These are phyloP conservation scores for Oryza punctata DNA, from an alignment of 176 grass and related monocot species.

Conservation along the genomic window DNA sequence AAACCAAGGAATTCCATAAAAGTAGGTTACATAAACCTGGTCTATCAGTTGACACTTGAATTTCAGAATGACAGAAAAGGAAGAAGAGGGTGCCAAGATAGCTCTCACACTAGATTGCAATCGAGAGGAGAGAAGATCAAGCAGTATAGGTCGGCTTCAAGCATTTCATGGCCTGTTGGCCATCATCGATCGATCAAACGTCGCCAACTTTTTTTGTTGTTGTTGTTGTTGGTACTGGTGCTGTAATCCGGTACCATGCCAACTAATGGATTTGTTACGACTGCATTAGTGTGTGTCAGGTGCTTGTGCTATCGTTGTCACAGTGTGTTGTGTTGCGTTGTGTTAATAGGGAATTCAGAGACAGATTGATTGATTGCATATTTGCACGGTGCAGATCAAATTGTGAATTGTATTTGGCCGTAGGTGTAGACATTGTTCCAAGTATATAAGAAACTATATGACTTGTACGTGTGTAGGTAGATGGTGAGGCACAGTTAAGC, in stretches of 20 bases:
- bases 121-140: background rate
- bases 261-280: constrained; percentile 3
- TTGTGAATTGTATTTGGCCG: background rate
- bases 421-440: background rate
- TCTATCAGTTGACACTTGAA: background rate
- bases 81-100: background rate
- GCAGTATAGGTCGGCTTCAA: constrained; percentile 4
- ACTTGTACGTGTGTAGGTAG: background rate
- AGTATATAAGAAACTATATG: background rate
- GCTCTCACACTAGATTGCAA: background rate
- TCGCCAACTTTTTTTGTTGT: background rate
- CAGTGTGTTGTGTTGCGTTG: no score
- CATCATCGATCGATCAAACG: background rate
- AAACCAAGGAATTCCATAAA: no score
- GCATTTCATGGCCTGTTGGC: constrained; percentile 17
- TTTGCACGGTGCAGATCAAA: background rate
- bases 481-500: background rate
- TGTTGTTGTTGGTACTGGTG: background rate
- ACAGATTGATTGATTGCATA: background rate
- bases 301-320: background rate
- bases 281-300: background rate
- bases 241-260: background rate
- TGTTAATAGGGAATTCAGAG: background rate
- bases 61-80: background rate
- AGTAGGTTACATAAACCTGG: background rate